Conservation (phyloP, 768 basidiomycete genomes). For the Phlegmacium glaucopus region DNA sequence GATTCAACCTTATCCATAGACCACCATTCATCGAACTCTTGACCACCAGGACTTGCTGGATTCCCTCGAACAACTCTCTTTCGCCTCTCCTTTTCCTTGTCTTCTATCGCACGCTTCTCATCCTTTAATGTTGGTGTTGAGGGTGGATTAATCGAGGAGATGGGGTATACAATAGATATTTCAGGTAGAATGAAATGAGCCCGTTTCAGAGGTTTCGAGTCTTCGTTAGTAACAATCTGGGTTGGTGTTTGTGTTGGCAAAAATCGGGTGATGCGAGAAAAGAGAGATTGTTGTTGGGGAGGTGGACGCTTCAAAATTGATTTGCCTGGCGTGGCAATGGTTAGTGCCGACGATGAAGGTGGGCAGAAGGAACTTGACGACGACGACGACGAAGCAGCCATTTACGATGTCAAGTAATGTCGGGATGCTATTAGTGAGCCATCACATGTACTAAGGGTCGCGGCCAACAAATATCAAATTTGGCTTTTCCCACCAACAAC, state of each 20-base stretch:
- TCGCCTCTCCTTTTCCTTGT: conserved; percentile 67
- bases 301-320: conserved; percentile 79
- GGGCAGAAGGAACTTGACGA: conserved; percentile 50
- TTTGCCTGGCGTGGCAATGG: conserved; percentile 75
- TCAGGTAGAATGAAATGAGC: conserved; percentile 91
- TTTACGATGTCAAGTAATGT: conserved; percentile 4
- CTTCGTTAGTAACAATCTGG: conserved; percentile 33
- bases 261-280: conserved; percentile 73
- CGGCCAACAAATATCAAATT: too few species aligned
- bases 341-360: conserved; percentile 78
- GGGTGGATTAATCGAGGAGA: conserved; percentile 81
- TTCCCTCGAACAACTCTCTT: conserved; percentile 60
- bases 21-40: conserved; percentile 72
- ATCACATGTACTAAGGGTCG: too few species aligned
- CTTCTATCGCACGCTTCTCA: conserved; percentile 79
- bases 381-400: conserved; percentile 25
- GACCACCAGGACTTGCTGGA: conserved; percentile 29
- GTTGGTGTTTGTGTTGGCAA: conserved; percentile 53
- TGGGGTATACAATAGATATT: conserved; percentile 87
- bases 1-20: conserved; percentile 76
- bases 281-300: conserved; percentile 62
- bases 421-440: too few species aligned
- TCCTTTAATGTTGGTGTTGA: conserved; percentile 75
- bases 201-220: conserved; percentile 66
- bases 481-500: too few species aligned